These are phyloP conservation scores for Brassica cretica DNA, from an alignment of 345 rosid species.

Conservation along the genomic window DNA sequence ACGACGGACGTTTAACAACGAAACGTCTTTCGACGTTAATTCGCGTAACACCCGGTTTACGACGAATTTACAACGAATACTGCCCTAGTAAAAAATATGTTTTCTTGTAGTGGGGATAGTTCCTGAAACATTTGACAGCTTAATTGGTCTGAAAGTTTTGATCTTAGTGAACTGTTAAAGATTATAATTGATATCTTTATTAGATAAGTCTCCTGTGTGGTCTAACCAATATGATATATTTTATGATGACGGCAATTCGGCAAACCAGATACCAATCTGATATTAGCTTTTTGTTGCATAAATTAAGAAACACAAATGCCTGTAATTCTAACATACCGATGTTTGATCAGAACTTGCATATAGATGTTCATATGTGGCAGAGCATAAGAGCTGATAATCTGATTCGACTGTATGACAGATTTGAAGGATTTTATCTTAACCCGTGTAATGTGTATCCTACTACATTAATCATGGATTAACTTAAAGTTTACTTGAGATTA, in stretches of 20 bases:
- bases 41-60: too few relatives aligned
- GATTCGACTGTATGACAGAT: neutral
- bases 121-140: constrained; percentile 31
- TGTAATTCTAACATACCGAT: neutral
- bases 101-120: too few relatives aligned
- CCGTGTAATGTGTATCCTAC: neutral
- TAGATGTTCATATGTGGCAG: neutral
- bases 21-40: too few relatives aligned
- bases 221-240: constrained; percentile 2
- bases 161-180: constrained; percentile 23
- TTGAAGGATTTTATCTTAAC: neutral
- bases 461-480: neutral
- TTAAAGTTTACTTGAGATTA: neutral
- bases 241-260: constrained; percentile 1
- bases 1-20: too few relatives aligned
- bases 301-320: neutral
- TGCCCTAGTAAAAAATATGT: too few relatives aligned
- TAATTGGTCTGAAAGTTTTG: constrained; percentile 34
- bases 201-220: neutral
- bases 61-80: too few relatives aligned
- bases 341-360: constrained; percentile 10
- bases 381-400: neutral
- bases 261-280: neutral
- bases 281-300: neutral
- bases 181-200: constrained; percentile 16